These are phyloP conservation scores for Sphagnum contortum DNA, from an alignment of 225 moss, liverwort and hornwort species.

Conservation along the genomic window DNA sequence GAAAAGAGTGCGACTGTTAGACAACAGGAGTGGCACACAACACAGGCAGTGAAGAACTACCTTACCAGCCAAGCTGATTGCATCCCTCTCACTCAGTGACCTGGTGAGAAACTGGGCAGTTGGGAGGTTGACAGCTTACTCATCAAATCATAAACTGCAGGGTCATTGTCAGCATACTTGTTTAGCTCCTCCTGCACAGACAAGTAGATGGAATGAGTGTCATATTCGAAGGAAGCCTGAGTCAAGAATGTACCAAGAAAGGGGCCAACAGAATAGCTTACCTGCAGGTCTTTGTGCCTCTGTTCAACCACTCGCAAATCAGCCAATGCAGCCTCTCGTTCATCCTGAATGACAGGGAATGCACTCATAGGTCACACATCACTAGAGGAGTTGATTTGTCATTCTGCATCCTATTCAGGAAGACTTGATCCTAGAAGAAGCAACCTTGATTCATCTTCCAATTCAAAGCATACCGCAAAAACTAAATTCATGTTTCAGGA, in stretches of 20 bases:
- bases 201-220: not conserved
- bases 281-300: slow-evolving; percentile 56
- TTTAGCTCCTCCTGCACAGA: slow-evolving; percentile 50
- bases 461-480: too few species aligned
- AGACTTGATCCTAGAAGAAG: too few species aligned
- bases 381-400: too few species aligned
- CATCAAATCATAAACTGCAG: slow-evolving; percentile 66
- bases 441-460: too few species aligned
- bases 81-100: not conserved
- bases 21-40: not conserved
- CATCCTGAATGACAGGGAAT: slow-evolving; percentile 31
- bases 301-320: slow-evolving; percentile 42
- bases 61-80: too few species aligned
- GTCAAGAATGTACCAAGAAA: too few species aligned
- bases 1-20: not conserved
- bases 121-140: slow-evolving; percentile 22
- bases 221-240: too few species aligned
- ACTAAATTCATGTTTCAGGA: too few species aligned
- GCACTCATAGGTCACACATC: not conserved
- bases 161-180: slow-evolving; percentile 63
- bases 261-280: not conserved
- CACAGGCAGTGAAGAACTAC: not conserved
- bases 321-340: slow-evolving; percentile 43
- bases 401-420: too few species aligned
- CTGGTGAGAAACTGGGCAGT: not conserved